phyloP scores from a whole-genome alignment of 2,329 filamentous ascomycete species.

The Thelonectria discophora region DNA sequence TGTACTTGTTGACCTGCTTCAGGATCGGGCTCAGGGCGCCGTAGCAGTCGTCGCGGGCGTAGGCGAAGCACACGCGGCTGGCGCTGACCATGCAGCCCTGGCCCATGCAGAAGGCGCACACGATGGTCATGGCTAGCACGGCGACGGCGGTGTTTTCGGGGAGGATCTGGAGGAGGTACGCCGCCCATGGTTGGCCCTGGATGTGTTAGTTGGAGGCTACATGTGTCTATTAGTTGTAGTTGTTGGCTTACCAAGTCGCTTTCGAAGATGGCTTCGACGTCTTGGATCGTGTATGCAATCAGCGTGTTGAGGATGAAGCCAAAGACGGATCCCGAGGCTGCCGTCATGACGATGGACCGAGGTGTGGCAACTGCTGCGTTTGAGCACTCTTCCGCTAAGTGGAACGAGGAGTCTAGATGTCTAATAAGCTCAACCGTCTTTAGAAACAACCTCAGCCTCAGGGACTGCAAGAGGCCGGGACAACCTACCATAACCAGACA shows the following conservation, averaged over 20 bases:
- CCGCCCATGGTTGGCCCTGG: conserved; percentile 26
- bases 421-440: not conserved
- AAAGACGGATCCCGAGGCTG: conserved; percentile 17
- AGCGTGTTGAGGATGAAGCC: conserved; percentile 22
- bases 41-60: conserved; percentile 26
- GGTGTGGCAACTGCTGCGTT: conserved; percentile 25
- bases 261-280: conserved; percentile 22
- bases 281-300: conserved; percentile 24
- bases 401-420: conserved; percentile 19
- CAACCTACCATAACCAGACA: conserved; percentile 24
- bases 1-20: conserved; percentile 21
- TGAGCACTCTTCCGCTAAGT: conserved; percentile 24
- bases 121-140: conserved; percentile 22
- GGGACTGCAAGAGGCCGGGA: not conserved
- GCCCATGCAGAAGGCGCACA: conserved; percentile 23
- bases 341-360: conserved; percentile 26
- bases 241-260: conserved; percentile 17
- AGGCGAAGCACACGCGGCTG: conserved; percentile 26
- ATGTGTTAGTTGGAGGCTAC: not conserved
- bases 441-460: not conserved
- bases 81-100: conserved; percentile 25
- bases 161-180: conserved; percentile 19
- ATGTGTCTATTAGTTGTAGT: accelerated
- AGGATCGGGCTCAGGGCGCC: conserved; percentile 19
- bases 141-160: conserved; percentile 17